Conservation (phyloP, 345 rosid species). For the Ailanthus altissimus region DNA sequence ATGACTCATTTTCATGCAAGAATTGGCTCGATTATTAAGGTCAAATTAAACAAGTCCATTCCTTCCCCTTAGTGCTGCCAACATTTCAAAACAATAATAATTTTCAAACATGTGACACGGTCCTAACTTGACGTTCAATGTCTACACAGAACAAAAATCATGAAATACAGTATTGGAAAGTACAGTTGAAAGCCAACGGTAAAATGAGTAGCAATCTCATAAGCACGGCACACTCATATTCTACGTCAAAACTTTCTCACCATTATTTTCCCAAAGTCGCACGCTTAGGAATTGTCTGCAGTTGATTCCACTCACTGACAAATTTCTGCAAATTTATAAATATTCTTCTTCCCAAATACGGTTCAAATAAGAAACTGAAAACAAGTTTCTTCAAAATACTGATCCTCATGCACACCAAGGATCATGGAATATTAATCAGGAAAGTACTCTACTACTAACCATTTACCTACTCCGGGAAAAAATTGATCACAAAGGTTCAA, state of each 20-base stretch:
- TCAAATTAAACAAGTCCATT: not conserved
- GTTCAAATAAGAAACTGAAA: not conserved
- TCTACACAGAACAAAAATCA: not conserved
- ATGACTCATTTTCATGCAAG: not conserved
- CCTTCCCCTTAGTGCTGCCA: not conserved
- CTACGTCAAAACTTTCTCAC: not conserved
- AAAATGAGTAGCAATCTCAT: not conserved
- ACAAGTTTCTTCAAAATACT: not conserved
- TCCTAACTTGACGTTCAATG: not conserved
- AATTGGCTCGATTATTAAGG: not conserved
- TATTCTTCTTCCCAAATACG: not conserved
- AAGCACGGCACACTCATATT: not conserved
- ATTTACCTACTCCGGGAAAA: not conserved
- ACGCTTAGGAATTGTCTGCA: not conserved
- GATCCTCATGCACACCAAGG: not conserved
- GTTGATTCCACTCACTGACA: not conserved
- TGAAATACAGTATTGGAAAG: not conserved
- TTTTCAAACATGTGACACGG: not conserved
- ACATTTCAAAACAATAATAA: not conserved
- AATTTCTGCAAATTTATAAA: not conserved
- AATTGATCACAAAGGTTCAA: not conserved
- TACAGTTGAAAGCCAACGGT: not conserved
- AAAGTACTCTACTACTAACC: not conserved
- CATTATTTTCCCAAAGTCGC: not conserved
- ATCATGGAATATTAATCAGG: not conserved